Evolutionary conservation across 371 early-diverging fungal genomes (phyloP), one percentile per base, ranked within the genome.

Genomic region (Circinella minor): DNA sequence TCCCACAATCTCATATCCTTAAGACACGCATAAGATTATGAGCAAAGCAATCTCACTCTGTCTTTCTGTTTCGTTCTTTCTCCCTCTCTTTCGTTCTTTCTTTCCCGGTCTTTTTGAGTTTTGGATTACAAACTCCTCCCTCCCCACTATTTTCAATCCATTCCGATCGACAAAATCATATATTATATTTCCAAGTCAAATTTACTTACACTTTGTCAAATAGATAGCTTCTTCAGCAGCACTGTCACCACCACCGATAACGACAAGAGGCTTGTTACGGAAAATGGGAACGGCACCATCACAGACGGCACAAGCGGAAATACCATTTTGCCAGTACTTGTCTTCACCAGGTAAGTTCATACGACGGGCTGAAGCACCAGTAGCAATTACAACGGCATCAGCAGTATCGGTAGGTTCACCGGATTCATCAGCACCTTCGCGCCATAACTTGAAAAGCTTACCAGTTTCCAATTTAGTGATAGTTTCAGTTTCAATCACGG

Each of bases 301-400:
- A 89, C 99, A 99, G 47, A 99, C 99, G 55, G 99, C 99, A 81
- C 99, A 99, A 20, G 99, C 99, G 69, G 96, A 96, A 79, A 99
- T 98, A 77, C 99, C 99, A 37, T 90, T 81, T 72, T 85, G 85
- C 85, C 85, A 85, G 75, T 85, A 80, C 15, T 71, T 74, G 15
- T 80, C 78, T 39, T 83, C 83, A 67, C 87, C 87, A 55, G 87
- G 89, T 55, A 93, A 85, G 74, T 86, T 36, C 83, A 99, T 90
- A 76, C 98, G 92, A 84, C 93, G 97, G 65, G 99, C 99, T 47
- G 98, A 96, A 43, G 99, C 99, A 66, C 99, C 99, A 27, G 99
- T 99, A 63, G 99, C 98, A 63, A 99, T 88, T 67, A 99, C 94
- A 68, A 99, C 87, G 20, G 95, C 82, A 74, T 95, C 92, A 67